Evolutionary conservation across 2,329 filamentous ascomycete genomes (phyloP).

Genomic region (Fusarium praegraminearum): DNA sequence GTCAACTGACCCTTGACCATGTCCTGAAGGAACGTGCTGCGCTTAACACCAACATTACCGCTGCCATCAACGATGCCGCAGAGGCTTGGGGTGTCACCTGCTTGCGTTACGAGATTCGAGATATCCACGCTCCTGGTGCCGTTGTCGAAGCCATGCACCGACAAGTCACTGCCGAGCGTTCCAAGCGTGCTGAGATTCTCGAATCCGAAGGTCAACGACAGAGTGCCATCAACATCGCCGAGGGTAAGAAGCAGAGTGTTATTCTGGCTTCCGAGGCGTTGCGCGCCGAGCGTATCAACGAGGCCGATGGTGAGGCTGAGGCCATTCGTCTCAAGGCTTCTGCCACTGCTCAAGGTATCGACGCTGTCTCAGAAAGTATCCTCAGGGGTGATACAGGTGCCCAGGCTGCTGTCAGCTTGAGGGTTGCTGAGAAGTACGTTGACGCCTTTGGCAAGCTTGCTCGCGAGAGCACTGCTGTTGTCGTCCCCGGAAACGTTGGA

Average conservation of each 20-base stretch:
- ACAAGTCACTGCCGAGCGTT: conserved; percentile 96
- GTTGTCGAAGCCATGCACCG: conserved; percentile 99
- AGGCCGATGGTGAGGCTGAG: conserved; percentile 91
- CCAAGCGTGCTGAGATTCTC: conserved; percentile 96
- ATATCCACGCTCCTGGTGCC: conserved; percentile 94
- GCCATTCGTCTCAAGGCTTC: conserved; percentile 87
- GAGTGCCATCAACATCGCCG: conserved; percentile 98
- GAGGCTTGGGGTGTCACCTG: conserved; percentile 97
- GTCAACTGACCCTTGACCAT: conserved; percentile 94
- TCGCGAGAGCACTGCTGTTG: conserved; percentile 93
- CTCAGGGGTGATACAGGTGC: conserved; percentile 78
- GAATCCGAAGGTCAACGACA: conserved; percentile 97
- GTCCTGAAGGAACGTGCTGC: conserved; percentile 97
- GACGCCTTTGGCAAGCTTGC: conserved; percentile 93
- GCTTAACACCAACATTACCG: conserved; percentile 98
- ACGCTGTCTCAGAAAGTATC: conserved; percentile 84
- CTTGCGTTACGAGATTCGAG: conserved; percentile 95
- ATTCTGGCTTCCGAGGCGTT: conserved; percentile 95
- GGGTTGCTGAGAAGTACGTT: conserved; percentile 97
- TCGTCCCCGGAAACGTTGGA: conserved; percentile 96
- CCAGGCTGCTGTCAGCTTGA: conserved; percentile 85
- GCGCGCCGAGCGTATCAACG: conserved; percentile 91
- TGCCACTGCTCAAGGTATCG: conserved; percentile 89
- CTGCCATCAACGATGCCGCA: conserved; percentile 97
- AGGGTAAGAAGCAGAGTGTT: conserved; percentile 96